Evolutionary conservation across 164 flowering plant genomes (phyloP), one percentile per base, ranked within the genome.

Genomic region (Vitis amurensis): DNA sequence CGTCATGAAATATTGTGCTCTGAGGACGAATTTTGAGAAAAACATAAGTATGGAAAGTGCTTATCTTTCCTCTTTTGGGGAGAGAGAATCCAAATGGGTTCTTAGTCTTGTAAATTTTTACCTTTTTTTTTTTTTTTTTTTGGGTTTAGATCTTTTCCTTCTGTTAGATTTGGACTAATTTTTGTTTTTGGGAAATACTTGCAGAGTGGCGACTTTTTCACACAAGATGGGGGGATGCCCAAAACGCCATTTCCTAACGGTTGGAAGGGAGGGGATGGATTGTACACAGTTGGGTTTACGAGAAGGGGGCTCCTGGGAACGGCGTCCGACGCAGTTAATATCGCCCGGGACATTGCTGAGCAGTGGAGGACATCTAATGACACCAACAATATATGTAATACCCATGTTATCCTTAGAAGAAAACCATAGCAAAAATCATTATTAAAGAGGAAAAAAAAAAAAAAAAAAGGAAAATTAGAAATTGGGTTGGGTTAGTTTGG

Each of bases 241-340:
- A 89, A 70, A 61, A 76, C 79, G 55, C 88, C 93, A 48, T 94
- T 87, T 79, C 98, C 98, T 4, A 77, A 86, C 73, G 83, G 97
- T 0, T 94, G 97, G 97, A 91, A 83, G 75, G 97, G 95, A 12
- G 89, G 77, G 44, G 76, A 83, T 8, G 94, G 98, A 12, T 71
- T 94, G 60, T 92, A 91, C 66, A 79, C 88, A 16, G 97, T 94
- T 13, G 98, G 98, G 12, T 92, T 94, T 61, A 91, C 98, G 7
- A 79, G 90, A 73, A 76, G 90, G 71, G 98, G 98, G 0, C 77
- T 94, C 0, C 76, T 88, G 11, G 98, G 98, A 48, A 84, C 93
- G 6, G 78, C 87, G 9, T 79, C 76, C 3, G 97, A 94, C 64
- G 97, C 98, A 49, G 66, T 78, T n/a, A 89, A 88, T 30, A 80